A percentile compares a stretch with the other conserved stretches of the same genome.
phyloP scores from a whole-genome alignment of 495 filamentous ascomycete genomes.

The Lentithecium fluviatile region DNA sequence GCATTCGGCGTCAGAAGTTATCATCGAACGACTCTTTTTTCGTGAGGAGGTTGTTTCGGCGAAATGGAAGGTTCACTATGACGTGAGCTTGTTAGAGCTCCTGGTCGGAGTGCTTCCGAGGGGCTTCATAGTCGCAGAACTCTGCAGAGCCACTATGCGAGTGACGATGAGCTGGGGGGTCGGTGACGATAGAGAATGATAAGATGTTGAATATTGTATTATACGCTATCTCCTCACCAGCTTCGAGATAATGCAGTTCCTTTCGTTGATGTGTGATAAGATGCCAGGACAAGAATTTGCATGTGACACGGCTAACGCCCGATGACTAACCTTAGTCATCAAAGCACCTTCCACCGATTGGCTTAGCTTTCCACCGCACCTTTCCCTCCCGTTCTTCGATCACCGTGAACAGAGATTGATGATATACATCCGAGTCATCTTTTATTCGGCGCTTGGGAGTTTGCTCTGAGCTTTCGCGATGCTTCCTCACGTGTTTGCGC shows the following conservation, averaged over 20 bases:
- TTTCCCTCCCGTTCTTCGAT: no score
- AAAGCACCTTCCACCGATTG: no score
- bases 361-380: no score
- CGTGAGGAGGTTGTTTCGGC: not conserved
- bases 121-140: not conserved
- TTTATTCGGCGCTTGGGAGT: not conserved
- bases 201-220: not conserved
- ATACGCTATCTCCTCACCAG: not conserved
- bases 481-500: not conserved
- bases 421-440: not conserved
- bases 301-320: no score
- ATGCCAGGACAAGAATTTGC: no score
- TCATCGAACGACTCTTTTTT: slow-evolving; percentile 1
- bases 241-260: no score
- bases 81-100: slow-evolving; percentile 3
- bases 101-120: not conserved
- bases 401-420: no score
- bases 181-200: not conserved
- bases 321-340: no score
- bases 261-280: no score
- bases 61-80: slow-evolving; percentile 18
- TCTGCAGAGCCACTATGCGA: not conserved
- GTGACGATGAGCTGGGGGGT: not conserved
- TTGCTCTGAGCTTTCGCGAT: not conserved
- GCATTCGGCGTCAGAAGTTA: not conserved